These are phyloP conservation scores for Reutealis trisperma DNA, from an alignment of 345 rosid species.

Conservation along the genomic window DNA sequence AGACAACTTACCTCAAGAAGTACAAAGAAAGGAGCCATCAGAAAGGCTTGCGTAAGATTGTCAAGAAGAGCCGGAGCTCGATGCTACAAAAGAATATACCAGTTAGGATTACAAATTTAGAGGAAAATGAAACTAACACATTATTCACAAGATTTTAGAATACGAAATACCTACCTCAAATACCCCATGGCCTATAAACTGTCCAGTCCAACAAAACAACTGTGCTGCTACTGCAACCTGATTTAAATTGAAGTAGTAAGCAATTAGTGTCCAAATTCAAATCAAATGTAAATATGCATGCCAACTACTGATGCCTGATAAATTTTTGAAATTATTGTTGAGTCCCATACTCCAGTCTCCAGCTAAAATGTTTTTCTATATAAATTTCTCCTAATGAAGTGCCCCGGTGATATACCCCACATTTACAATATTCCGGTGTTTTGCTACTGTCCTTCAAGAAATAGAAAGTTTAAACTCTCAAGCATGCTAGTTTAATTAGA, in stretches of 20 bases:
- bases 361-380: neutral
- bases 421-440: neutral
- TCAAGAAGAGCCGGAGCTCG: conserved; percentile 88
- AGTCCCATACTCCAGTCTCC: neutral
- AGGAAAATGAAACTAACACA: neutral
- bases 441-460: neutral
- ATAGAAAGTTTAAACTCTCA: neutral
- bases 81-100: conserved; percentile 42
- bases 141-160: neutral
- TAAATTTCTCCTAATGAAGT: neutral
- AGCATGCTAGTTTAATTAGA: neutral
- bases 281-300: neutral
- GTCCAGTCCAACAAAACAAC: conserved; percentile 75
- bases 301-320: neutral
- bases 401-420: neutral
- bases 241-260: neutral
- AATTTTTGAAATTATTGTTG: neutral
- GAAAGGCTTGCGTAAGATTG: conserved; percentile 73
- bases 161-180: conserved; percentile 59
- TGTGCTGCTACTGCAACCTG: conserved; percentile 76
- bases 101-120: neutral
- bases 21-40: conserved; percentile 94
- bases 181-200: conserved; percentile 80
- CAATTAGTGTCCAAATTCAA: neutral
- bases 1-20: conserved; percentile 64